These are phyloP conservation scores for Alternaria dauci DNA, from an alignment of 2,329 filamentous ascomycete genomes.

Conservation along the genomic window DNA sequence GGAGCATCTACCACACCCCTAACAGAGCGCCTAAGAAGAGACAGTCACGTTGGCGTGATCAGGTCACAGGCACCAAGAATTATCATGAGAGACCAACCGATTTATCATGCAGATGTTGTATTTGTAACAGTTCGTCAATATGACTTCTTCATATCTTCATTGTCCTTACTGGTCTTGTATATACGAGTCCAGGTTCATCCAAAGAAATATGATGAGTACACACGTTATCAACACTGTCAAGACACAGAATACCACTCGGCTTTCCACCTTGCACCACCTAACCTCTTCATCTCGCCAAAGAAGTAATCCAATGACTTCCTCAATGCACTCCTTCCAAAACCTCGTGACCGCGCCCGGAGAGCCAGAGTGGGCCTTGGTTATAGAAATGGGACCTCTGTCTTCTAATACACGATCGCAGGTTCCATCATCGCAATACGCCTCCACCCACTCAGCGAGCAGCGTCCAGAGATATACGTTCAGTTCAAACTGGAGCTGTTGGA, in stretches of 20 bases:
- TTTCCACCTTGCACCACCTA: not conserved
- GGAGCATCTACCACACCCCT: not conserved
- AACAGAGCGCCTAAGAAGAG: not conserved
- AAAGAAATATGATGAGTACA: not conserved
- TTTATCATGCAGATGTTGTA: not conserved
- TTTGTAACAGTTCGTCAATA: not conserved
- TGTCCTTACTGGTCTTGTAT: not conserved
- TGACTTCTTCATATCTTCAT: not conserved
- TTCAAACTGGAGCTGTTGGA: not conserved
- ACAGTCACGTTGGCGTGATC: not conserved
- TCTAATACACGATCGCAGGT: not conserved
- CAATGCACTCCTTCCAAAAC: constrained; percentile 4
- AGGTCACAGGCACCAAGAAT: not conserved
- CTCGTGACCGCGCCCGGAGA: not conserved
- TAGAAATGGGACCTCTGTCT: not conserved
- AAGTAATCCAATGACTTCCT: constrained; percentile 5
- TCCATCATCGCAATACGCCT: not conserved
- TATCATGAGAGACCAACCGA: not conserved
- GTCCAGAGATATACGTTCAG: constrained; percentile 12
- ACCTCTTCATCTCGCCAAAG: constrained; percentile 13
- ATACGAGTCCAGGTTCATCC: not conserved
- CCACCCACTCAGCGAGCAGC: constrained; percentile 9
- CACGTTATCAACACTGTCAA: not conserved
- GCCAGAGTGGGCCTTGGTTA: not conserved
- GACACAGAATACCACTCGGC: not conserved